Percentiles rank a stretch among this genome's conserved stretches.
Conservation (phyloP, 192 early-diverging fungal genomes). For the Polychytrium aggregatum region DNA sequence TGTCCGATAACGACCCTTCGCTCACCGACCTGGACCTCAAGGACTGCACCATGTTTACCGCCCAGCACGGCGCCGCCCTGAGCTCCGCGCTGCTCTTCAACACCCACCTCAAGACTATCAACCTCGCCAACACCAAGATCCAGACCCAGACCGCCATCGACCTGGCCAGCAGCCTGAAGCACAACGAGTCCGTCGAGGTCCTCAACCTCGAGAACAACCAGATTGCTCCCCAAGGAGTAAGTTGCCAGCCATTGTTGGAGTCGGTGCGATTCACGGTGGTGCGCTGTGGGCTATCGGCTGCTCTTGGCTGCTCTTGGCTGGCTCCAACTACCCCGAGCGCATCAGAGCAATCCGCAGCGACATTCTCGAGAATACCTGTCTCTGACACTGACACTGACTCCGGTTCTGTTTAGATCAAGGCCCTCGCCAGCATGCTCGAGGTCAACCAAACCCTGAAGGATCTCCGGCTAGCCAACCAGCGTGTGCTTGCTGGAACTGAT, state of each 20-base stretch:
- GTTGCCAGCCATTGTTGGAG: too few relatives aligned
- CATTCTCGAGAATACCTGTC: too few relatives aligned
- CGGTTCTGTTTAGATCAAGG: constrained; percentile 21
- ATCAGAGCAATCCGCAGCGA: too few relatives aligned
- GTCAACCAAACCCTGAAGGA: constrained; percentile 25
- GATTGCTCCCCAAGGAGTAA: constrained; percentile 30
- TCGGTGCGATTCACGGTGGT: too few relatives aligned
- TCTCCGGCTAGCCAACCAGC: constrained; percentile 27
- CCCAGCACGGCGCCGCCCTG: constrained; percentile 21
- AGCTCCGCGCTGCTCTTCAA: constrained; percentile 23
- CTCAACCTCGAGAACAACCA: constrained; percentile 30
- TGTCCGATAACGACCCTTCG: constrained; percentile 23
- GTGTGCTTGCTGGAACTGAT: constrained; percentile 29
- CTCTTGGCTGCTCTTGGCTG: background rate
- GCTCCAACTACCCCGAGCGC: background rate
- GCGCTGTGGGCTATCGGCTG: too few relatives aligned
- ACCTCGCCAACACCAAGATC: constrained; percentile 16
- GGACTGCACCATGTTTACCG: constrained; percentile 27
- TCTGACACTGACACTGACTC: too few relatives aligned
- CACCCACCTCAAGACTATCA: constrained; percentile 25
- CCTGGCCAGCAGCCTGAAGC: constrained; percentile 22
- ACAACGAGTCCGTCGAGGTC: constrained; percentile 19
- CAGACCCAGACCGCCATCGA: constrained; percentile 19
- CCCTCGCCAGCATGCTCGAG: constrained; percentile 25
- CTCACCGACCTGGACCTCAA: constrained; percentile 31